Conservation (phyloP, 1,284 basidiomycete genomes). For the Phellinidium pouzarii region DNA sequence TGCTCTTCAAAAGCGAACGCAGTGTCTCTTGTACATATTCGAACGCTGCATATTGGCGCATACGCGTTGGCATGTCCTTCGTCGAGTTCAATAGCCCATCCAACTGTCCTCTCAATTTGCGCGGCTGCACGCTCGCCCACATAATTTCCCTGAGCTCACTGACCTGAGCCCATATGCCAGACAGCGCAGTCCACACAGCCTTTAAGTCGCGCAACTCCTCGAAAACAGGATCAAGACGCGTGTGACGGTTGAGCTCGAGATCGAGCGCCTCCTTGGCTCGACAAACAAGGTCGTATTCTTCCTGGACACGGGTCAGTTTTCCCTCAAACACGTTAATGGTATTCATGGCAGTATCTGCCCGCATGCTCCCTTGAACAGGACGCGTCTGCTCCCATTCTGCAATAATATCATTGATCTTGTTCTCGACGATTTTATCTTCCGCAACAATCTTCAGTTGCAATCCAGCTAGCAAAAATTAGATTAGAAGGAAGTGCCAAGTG, state of each 20-base stretch:
- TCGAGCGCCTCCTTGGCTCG: constrained; percentile 96
- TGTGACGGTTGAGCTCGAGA: constrained; percentile 85
- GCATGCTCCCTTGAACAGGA: constrained; percentile 93
- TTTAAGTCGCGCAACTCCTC: constrained; percentile 96
- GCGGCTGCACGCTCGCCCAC: constrained; percentile 91
- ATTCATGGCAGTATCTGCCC: constrained; percentile 92
- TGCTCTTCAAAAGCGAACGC: constrained; percentile 82
- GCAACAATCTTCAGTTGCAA: constrained; percentile 98
- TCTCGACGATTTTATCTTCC: constrained; percentile 96
- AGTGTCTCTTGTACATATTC: constrained; percentile 96
- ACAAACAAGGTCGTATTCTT: constrained; percentile 91
- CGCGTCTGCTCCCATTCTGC: constrained; percentile 94
- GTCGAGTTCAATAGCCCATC: constrained; percentile 86
- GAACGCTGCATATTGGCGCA: constrained; percentile 98
- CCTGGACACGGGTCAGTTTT: constrained; percentile 82
- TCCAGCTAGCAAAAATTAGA: constrained; percentile 52
- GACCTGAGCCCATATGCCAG: constrained; percentile 94
- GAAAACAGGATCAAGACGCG: constrained; percentile 86
- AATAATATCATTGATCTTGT: constrained; percentile 86
- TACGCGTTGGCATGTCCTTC: constrained; percentile 97
- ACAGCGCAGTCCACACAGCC: constrained; percentile 97
- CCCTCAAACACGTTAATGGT: constrained; percentile 92
- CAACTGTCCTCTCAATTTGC: constrained; percentile 91
- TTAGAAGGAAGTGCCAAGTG: not conserved
- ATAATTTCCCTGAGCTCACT: constrained; percentile 81